These are phyloP conservation scores for Lachnellula hyalina DNA, from an alignment of 2,329 filamentous ascomycete genomes.

Conservation along the genomic window DNA sequence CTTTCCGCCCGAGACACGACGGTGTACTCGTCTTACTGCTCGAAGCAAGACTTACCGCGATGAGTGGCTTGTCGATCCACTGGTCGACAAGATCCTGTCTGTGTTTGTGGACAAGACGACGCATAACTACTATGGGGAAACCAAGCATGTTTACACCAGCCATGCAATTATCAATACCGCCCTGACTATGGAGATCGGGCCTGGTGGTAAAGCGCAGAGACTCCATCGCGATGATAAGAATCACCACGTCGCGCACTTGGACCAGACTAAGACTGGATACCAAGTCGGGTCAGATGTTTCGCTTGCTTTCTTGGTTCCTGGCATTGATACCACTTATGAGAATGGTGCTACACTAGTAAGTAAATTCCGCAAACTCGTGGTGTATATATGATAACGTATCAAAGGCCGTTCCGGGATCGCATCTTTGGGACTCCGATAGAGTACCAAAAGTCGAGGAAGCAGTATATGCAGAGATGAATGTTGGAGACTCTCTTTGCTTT, in stretches of 20 bases:
- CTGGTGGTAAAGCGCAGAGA: constrained; percentile 16
- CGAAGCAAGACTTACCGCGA: constrained; percentile 17
- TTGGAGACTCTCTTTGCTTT: constrained; percentile 11
- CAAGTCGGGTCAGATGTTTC: constrained; percentile 11
- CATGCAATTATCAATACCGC: constrained; percentile 24
- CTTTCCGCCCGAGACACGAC: constrained; percentile 23
- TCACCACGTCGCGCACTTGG: constrained; percentile 10
- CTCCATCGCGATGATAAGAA: constrained; percentile 18
- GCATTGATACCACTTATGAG: constrained; percentile 11
- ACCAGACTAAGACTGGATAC: constrained; percentile 15
- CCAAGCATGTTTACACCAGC: constrained; percentile 27
- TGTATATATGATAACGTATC: not conserved
- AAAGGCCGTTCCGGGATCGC: constrained; percentile 13
- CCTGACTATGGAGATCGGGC: constrained; percentile 21
- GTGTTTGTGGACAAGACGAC: constrained; percentile 28
- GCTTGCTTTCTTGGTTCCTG: constrained; percentile 15
- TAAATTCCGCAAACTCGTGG: not conserved
- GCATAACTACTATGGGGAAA: constrained; percentile 26
- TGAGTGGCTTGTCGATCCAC: constrained; percentile 16
- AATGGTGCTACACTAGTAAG: constrained; percentile 16
- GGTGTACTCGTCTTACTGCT: constrained; percentile 17
- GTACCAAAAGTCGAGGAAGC: constrained; percentile 9
- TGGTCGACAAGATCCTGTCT: constrained; percentile 15
- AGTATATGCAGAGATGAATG: constrained; percentile 10
- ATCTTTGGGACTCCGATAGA: constrained; percentile 13